Evolutionary conservation across 2,329 filamentous ascomycete species (phyloP).

Genomic region (Fusarium oligoseptatum): DNA sequence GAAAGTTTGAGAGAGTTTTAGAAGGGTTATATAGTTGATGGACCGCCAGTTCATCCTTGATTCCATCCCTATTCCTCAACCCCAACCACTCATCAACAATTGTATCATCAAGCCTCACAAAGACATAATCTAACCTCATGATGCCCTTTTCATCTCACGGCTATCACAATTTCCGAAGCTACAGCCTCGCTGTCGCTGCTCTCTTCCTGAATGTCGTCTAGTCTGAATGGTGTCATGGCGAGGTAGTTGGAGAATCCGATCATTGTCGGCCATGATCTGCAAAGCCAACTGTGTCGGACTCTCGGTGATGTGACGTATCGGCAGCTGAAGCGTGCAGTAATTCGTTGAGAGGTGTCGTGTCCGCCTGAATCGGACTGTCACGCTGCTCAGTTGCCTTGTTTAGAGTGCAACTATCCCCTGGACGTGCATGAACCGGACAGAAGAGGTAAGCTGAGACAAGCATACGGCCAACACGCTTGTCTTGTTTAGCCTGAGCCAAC

Average conservation of each 20-base stretch:
- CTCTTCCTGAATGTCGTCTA: slow-evolving; percentile 26
- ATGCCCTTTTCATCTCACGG: background rate
- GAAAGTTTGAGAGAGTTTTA: slow-evolving; percentile 42
- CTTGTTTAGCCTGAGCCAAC: background rate
- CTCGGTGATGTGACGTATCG: slow-evolving; percentile 3
- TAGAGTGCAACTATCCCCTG: background rate
- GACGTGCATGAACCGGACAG: slow-evolving; percentile 8
- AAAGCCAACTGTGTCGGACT: background rate
- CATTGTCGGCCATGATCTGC: slow-evolving; percentile 24
- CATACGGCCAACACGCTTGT: background rate
- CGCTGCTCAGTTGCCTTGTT: slow-evolving; percentile 9
- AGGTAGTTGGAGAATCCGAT: background rate
- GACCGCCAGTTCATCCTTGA: background rate
- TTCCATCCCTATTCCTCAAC: background rate
- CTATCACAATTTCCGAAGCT: slow-evolving; percentile 36
- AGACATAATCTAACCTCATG: slow-evolving; percentile 31
- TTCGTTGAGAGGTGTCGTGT: background rate
- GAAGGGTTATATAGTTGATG: slow-evolving; percentile 29
- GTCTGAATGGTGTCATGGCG: slow-evolving; percentile 33
- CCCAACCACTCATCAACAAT: slow-evolving; percentile 1
- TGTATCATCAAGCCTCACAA: slow-evolving; percentile 41
- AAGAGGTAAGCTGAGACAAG: slow-evolving; percentile 10
- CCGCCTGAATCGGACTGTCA: background rate
- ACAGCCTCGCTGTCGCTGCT: background rate
- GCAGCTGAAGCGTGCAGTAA: background rate